Evolutionary conservation across 73 alveolate genomes (phyloP).

Genomic region (Stentor coeruleus): DNA sequence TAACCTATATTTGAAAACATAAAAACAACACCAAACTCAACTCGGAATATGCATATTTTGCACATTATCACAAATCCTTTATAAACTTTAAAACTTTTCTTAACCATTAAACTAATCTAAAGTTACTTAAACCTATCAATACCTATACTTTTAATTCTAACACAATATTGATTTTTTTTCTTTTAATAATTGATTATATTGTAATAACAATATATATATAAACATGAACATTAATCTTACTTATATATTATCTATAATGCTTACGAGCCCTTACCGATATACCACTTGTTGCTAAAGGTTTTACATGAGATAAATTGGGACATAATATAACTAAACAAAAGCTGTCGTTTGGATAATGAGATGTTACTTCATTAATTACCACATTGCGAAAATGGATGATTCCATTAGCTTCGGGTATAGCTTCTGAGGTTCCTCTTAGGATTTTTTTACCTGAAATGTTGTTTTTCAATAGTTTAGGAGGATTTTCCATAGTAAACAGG

Average conservation of each 20-base stretch:
- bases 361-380: slow-evolving; percentile 20
- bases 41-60: no score
- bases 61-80: no score
- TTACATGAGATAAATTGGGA: background rate
- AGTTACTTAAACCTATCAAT: no score
- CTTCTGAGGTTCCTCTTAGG: slow-evolving; percentile 24
- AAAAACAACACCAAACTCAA: no score
- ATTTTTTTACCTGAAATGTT: slow-evolving; percentile 22
- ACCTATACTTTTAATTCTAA: no score
- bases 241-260: background rate
- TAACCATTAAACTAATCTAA: no score
- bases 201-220: no score
- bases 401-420: background rate
- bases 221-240: no score
- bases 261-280: slow-evolving; percentile 9
- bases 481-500: slow-evolving; percentile 17
- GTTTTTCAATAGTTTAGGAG: background rate
- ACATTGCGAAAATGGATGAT: background rate
- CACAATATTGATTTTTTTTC: no score
- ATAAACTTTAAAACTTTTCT: no score
- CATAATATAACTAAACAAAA: background rate
- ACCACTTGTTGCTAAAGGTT: background rate
- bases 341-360: slow-evolving; percentile 19
- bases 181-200: no score
- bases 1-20: no score